Conservation (phyloP, 1,284 basidiomycete genomes). For the Filobasidium uniguttulatum region DNA sequence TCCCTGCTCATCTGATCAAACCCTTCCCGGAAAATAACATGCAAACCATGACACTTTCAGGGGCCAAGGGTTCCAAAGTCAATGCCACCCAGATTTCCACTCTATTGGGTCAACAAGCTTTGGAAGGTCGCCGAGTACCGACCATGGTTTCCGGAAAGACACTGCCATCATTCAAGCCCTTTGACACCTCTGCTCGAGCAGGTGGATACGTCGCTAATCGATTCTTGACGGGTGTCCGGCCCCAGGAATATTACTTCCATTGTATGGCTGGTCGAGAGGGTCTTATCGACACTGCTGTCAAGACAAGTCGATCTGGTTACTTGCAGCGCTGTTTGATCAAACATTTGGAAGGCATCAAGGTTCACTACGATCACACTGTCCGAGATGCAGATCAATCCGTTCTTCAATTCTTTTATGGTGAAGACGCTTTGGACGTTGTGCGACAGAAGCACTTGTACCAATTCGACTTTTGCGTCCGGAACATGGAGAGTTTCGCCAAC, state of each 20-base stretch:
- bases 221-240: constrained; percentile 95
- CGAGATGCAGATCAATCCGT: constrained; percentile 86
- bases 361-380: constrained; percentile 97
- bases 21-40: constrained; percentile 98
- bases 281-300: constrained; percentile 97
- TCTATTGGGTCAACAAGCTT: constrained; percentile 87
- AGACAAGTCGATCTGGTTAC: constrained; percentile 96
- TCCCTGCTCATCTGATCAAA: constrained; percentile 77
- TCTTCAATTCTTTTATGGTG: constrained; percentile 95
- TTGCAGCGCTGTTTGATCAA: constrained; percentile 97
- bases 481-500: constrained; percentile 66
- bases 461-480: constrained; percentile 86
- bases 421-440: constrained; percentile 91
- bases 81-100: constrained; percentile 98
- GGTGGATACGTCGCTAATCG: constrained; percentile 99
- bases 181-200: constrained; percentile 92
- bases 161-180: constrained; percentile 88
- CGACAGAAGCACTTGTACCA: constrained; percentile 80
- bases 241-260: constrained; percentile 99
- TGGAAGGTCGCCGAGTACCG: constrained; percentile 96
- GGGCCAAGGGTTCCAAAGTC: constrained; percentile 94
- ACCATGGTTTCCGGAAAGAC: constrained; percentile 99
- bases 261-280: constrained; percentile 99
- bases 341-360: constrained; percentile 87
- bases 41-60: constrained; percentile 98